Base-by-base conservation (phyloP, 257 asterid genomes). In the Oldenlandia corymbosa region DNA sequence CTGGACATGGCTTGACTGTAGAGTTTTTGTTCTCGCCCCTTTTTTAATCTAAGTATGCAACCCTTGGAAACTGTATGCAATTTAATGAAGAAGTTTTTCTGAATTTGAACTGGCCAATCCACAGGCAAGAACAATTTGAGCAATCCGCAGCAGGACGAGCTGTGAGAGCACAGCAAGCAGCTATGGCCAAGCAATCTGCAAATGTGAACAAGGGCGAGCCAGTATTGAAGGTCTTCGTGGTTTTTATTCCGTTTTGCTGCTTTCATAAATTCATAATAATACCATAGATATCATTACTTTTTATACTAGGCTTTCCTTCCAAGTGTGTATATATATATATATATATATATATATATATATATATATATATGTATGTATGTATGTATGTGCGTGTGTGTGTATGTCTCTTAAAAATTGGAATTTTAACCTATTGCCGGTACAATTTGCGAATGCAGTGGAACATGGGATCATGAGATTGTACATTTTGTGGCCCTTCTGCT, bases 61-160 rank as follows among this genome's bases (percentile, higher is more conserved):
- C 49, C 14, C 28, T 18, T 11, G 10, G 2, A 12, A 41, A 23
- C 16, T 14, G 26, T 34, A 13, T 37, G 31, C 27, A 43, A 1
- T 53, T 52, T 10, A 4, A 9, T 31, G 37, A 18, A 47, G 18
- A 49, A 18, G 51, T 14, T 34, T 47, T 62, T 36, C 32, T 49
- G 58, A 56, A 54, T 37, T 43, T 31, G 43, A n/a, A 17, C 10
- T 14, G 49, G 21, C 27, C 10, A 26, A 27, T 24, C 52, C 80
- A 76, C 78, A 90, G 97, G 88, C 95, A 87, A 75, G 90, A 85
- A 73, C 81, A 90, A 68, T 90, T 85, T 73, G 95, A 90, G 26
- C 68, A 85, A 37, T 90, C 97, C 20, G 88, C 97, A 57, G 96
- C 84, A 13, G 97, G 97, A 73, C 80, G 87, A 72, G 97, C 96